Evolutionary conservation across 164 flowering plant genomes (phyloP), one percentile per base, ranked within the genome.

Genomic region (Taxillus chinensis): DNA sequence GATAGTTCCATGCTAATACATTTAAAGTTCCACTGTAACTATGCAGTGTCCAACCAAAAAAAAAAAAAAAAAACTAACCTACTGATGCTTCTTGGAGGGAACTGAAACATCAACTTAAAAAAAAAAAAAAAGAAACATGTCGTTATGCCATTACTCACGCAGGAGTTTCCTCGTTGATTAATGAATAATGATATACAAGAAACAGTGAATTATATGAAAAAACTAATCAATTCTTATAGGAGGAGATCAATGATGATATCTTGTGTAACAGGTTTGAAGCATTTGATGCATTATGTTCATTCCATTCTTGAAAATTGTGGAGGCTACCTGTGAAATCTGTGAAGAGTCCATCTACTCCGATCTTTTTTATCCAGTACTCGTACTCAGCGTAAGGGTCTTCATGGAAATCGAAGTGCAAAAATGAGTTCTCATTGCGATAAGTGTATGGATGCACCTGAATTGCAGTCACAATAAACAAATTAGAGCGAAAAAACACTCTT

Each of bases 381-480:
- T 83, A 90, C 61, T 93, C 97, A 10, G 50, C 63, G 46, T 87
- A 87, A 13, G 97, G 92, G 66, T 93, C 99, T 77, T 83, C 75
- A 70, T 81, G 76, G 74, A 85, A 93, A 78, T 90, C 60, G 66
- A 68, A 81, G 74, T 86, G 96, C 50, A 93, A 61, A 74, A 67
- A 93, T 42, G 3, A 2, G 64, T 85, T 77, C 78, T 93, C 95
- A 52, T 89, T 81, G 63, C 97, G 74, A 73, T 70, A 93, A 16
- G 99, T 93, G 73, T 93, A 93, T 3, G 97, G 97, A 64, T 93
- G 99, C 64, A 93, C 98, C 98, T 92, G 83, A 57, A 66, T 66
- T 43, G n/a, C 39, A 57, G 53, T 61, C 68, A 73, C 38, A 17
- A 48, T 45, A 15, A 49, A 39, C 12, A 9, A 6, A 43, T 48